Evolutionary conservation across 2,329 filamentous ascomycete species (phyloP), one percentile per base, ranked within the genome.

Genomic region (Penicillium italicum): DNA sequence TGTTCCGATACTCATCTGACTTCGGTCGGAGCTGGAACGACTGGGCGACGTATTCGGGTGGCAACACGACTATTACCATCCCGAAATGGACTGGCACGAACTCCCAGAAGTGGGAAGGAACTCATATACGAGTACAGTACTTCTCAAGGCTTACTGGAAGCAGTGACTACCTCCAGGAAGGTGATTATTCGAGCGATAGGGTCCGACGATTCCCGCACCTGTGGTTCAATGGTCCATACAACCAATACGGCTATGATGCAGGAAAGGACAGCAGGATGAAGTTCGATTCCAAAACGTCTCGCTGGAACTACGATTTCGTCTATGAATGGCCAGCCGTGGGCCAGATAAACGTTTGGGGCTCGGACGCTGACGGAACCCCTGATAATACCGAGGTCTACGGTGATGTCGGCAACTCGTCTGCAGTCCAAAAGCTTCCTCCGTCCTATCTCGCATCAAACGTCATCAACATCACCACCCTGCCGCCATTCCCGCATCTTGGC

Each of bases 281-380:
- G 18, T 76, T 81, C 38, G 72, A 77, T 33, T 41, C 51, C 11
- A 67, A 73, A 30, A 76, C 82, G 41, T 76, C 77, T 26, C 72
- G 72, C 3, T 88, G 85, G 85, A 72, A 75, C 24, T 82, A 81
- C 62, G 77, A 83, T 61, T 83, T 86, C 56, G 81, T 86, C 75
- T 77, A 78, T 8, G 85, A 88, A 65, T 87, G 83, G 80, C 85
- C 85, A 2, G 79, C 80, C 2, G 71, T 79, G 40, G 79, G 84
- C 53, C 84, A 87, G 66, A 72, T 86, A 56, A 88, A 86, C 61
- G 77, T 85, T 9, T 87, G 85, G 85, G 85, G 85, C 42, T 81
- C 86, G 68, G 84, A 87, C 63, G 79, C 79, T 0, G 79, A 86
- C 67, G 83, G 84, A 28, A 72, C 80, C 58, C 84, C 85, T 0